phyloP scores from a whole-genome alignment of 768 basidiomycete genomes.

The Erythrobasidium yunnanense region DNA sequence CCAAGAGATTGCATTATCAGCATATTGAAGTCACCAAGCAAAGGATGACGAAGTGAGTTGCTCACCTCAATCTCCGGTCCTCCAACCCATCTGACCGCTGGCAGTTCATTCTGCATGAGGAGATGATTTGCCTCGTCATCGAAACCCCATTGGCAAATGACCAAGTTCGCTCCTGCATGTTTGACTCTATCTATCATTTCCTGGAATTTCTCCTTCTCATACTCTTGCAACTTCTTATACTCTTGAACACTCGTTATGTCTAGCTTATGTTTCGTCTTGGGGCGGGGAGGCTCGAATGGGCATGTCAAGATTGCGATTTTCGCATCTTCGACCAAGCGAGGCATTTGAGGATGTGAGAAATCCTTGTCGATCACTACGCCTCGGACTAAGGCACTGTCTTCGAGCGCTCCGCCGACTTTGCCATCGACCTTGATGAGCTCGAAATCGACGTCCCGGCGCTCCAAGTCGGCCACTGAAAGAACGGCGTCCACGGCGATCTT shows the following conservation, averaged over 20 bases:
- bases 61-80: constrained; percentile 94
- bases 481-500: constrained; percentile 98
- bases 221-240: constrained; percentile 83
- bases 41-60: constrained; percentile 3
- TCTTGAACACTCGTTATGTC: constrained; percentile 95
- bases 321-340: constrained; percentile 72
- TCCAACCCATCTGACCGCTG: constrained; percentile 96
- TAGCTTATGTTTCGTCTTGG: constrained; percentile 98
- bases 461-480: constrained; percentile 82
- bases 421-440: constrained; percentile 98
- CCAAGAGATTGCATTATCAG: background rate
- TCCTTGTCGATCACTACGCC: constrained; percentile 99
- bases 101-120: constrained; percentile 93
- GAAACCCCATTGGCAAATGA: constrained; percentile 99
- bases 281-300: constrained; percentile 95
- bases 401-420: constrained; percentile 93
- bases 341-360: constrained; percentile 99
- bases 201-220: constrained; percentile 90
- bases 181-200: constrained; percentile 96
- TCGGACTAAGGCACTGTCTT: constrained; percentile 86
- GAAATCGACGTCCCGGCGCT: constrained; percentile 87
- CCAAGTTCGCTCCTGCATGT: constrained; percentile 90
- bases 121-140: constrained; percentile 98
- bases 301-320: constrained; percentile 93
- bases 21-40: background rate